Evolutionary conservation across 257 asterid genomes (phyloP), one percentile per base, ranked within the genome.

Genomic region (Buddleja alternifolia): DNA sequence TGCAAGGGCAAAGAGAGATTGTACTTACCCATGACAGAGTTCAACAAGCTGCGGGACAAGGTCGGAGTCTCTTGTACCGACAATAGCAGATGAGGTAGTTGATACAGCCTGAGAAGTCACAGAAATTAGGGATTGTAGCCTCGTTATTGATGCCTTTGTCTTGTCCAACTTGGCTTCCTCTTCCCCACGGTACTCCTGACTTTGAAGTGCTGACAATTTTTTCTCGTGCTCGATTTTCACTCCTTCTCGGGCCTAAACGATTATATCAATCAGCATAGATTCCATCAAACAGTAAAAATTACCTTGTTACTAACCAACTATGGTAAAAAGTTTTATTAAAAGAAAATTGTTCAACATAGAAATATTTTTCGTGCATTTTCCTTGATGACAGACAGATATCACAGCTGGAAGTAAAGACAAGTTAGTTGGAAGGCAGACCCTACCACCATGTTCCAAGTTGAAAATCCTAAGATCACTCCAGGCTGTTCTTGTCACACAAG

Each of bases 31-130:
- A 19, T 94, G 99, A 72, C 99, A 91, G 45, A 94, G 97, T 48
- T 91, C 97, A 48, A 87, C 96, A 63, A 94, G 97, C 86, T 94
- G 97, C 19, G 99, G 99, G 66, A 94, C 87, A 45, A 94, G 95
- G 69, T 91, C 93, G 12, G 96, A 83, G 80, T 91, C 97, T 71
- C 99, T 75, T 51, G 81, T 82, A 34, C 86, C 83, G 63, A 86
- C 60, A 66, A 89, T 91, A 34, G 97, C 92, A 77, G 99, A 73
- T 16, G 98, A 94, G 36, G 98, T 91, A 6, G 97, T 79, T 32
- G 98, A 81, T 32, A 87, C 98, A 14, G 98, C 99, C 74, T 89
- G 99, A 68, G 99, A 91, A 15, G 99, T 89, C 73, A 94, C 97
- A 60, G 80, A 71, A 20, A 94, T 91, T 60, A 91, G 87, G 34